Percentiles rank a stretch among this genome's conserved stretches.
phyloP scores from a whole-genome alignment of 495 filamentous ascomycete genomes.

The Zalerion maritima region DNA sequence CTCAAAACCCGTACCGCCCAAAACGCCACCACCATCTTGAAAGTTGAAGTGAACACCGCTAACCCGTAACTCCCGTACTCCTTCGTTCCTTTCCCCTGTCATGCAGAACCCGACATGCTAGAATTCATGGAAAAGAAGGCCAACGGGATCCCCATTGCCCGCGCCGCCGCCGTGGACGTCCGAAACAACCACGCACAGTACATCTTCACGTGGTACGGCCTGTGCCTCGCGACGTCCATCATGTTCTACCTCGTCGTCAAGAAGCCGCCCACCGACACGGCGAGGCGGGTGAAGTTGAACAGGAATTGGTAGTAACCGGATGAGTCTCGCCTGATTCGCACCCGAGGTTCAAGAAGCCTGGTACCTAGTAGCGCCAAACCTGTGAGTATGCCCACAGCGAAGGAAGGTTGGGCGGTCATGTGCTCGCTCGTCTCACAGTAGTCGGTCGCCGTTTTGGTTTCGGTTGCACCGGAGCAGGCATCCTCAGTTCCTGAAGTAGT shows the following conservation, averaged over 20 bases:
- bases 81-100: background rate
- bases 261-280: conserved; percentile 60
- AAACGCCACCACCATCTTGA: no score
- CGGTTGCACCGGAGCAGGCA: conserved; percentile 39
- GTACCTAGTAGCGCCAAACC: no score
- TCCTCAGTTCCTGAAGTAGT: conserved; percentile 64
- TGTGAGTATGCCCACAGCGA: no score
- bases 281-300: conserved; percentile 64
- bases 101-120: conserved; percentile 63
- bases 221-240: conserved; percentile 71
- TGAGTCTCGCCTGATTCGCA: no score
- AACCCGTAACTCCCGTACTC: no score
- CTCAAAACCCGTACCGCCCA: no score
- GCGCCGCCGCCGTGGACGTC: conserved; percentile 79
- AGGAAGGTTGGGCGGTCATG: no score
- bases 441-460: conserved; percentile 2
- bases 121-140: conserved; percentile 52
- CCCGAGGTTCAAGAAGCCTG: no score
- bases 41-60: no score
- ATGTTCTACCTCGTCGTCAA: conserved; percentile 92
- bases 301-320: conserved; percentile 56
- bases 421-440: no score
- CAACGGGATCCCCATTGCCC: conserved; percentile 85
- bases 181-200: conserved; percentile 96
- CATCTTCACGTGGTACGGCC: conserved; percentile 95